phyloP scores from a whole-genome alignment of 768 basidiomycete genomes.

The Agrocybe chaxingu region DNA sequence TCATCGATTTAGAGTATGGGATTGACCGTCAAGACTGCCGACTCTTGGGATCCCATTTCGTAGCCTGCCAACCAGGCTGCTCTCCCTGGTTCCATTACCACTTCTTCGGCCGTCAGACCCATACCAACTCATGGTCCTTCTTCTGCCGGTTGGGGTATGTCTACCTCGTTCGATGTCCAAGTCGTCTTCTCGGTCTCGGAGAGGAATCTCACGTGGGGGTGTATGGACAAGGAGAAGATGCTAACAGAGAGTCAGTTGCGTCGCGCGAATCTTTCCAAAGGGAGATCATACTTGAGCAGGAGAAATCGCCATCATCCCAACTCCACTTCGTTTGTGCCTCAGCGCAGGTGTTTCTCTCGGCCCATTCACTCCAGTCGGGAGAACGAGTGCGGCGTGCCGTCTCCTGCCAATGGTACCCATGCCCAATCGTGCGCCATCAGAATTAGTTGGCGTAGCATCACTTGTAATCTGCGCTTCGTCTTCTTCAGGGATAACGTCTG shows the following conservation, averaged over 20 bases:
- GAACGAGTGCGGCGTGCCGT: slow-evolving; percentile 43
- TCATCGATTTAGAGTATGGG: not conserved
- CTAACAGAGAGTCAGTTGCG: slow-evolving; percentile 24
- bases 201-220: slow-evolving; percentile 49
- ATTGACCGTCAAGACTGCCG: slow-evolving; percentile 20
- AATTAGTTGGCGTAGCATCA: slow-evolving; percentile 11
- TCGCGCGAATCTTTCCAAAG: not conserved
- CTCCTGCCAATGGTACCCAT: slow-evolving; percentile 35
- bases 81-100: slow-evolving; percentile 20
- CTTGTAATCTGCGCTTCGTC: slow-evolving; percentile 5
- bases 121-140: slow-evolving; percentile 40
- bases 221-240: slow-evolving; percentile 66
- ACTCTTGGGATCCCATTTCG: slow-evolving; percentile 17
- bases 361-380: slow-evolving; percentile 38
- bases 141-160: slow-evolving; percentile 26
- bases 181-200: slow-evolving; percentile 22
- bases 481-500: slow-evolving; percentile 17
- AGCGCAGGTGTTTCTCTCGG: slow-evolving; percentile 40
- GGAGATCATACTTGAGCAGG: slow-evolving; percentile 58
- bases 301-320: slow-evolving; percentile 68
- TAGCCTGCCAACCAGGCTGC: slow-evolving; percentile 19
- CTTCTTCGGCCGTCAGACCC: slow-evolving; percentile 27
- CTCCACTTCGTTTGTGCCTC: slow-evolving; percentile 49
- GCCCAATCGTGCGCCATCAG: slow-evolving; percentile 24
- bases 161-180: slow-evolving; percentile 31